Evolutionary conservation across 2,329 filamentous ascomycete genomes (phyloP), one percentile per base, ranked within the genome.

Genomic region (Phialophora verrucosa): DNA sequence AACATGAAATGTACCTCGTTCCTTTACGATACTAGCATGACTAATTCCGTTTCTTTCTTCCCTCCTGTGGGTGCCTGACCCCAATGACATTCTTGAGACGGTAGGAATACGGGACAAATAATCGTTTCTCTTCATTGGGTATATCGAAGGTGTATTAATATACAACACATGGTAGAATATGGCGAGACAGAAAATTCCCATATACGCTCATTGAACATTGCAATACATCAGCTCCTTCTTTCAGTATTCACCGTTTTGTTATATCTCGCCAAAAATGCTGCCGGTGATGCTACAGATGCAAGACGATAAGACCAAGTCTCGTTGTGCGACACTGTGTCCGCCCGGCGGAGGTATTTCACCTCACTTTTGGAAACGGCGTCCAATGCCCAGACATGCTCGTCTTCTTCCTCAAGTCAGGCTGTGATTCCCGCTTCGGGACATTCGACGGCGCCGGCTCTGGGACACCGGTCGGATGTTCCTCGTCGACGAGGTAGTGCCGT

Each of bases 401-500:
- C 14, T 55, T 62, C 25, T 58, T 63, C 38, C 38, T 59, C 55
- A 63, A n/a, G 20, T 49, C 53, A 10, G 65, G 56, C 17, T 56
- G 32, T 20, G 63, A 59, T 20, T 32, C 44, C 14, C 56, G 62
- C 50, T 31, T 54, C 27, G 64, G 57, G 42, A 62, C 50, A 42
- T 59, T 62, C 53, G 27, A 25, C 20, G 69, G 71, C 6, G 69
- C 61, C 27, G 65, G 57, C 61, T 73, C 71, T 4, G 57, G n/a
- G 0, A 66, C 42, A 3, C 71, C 71, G 4, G 59, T n/a, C 23
- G 71, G 71, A 60, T 72, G 64, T 50, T 70, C 59, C 38, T 72
- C 71, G 35, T 73, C 60, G 44, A 72, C 71, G 4, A 72, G 38
- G 44, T 72, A 73, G 59, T 73, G 71, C 44, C 70, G 57, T 5